These are phyloP conservation scores for Orbilia quercus DNA, from an alignment of 2,329 filamentous ascomycete genomes.

Conservation along the genomic window DNA sequence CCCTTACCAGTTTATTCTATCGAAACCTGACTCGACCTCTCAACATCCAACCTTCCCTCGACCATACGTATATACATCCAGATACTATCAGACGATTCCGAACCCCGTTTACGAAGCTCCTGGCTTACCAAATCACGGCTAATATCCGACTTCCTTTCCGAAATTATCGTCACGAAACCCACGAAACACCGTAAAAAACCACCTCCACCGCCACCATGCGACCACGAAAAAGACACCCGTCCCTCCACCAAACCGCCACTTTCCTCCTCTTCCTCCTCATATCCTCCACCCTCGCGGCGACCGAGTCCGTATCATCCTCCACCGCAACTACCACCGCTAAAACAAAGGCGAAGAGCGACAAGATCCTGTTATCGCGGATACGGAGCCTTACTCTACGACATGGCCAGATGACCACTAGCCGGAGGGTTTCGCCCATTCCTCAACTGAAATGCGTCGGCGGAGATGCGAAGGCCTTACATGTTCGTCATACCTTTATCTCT, in stretches of 20 bases:
- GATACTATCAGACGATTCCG: neutral
- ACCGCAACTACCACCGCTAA: constrained; percentile 52
- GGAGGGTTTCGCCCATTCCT: constrained; percentile 50
- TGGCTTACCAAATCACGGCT: neutral
- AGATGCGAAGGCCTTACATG: constrained; percentile 48
- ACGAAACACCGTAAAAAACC: neutral
- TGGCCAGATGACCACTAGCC: constrained; percentile 51
- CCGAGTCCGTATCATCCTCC: constrained; percentile 32
- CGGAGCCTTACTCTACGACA: constrained; percentile 48
- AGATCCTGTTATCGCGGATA: constrained; percentile 52
- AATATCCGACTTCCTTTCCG: constrained; percentile 2
- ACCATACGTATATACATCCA: too few relatives aligned
- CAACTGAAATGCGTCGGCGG: constrained; percentile 55
- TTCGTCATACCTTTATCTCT: constrained; percentile 20
- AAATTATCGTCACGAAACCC: neutral
- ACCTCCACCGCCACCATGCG: constrained; percentile 20
- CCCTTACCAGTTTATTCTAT: neutral
- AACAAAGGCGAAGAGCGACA: constrained; percentile 55
- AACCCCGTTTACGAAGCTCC: too few relatives aligned
- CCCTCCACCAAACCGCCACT: constrained; percentile 11
- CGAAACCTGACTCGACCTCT: neutral
- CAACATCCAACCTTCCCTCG: too few relatives aligned
- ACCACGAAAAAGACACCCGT: constrained; percentile 18
- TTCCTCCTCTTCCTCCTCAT: constrained; percentile 29
- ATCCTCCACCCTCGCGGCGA: constrained; percentile 11